Evolutionary conservation across 1,139 yeast species (phyloP).

Genomic region (Dujonia santamariae): DNA sequence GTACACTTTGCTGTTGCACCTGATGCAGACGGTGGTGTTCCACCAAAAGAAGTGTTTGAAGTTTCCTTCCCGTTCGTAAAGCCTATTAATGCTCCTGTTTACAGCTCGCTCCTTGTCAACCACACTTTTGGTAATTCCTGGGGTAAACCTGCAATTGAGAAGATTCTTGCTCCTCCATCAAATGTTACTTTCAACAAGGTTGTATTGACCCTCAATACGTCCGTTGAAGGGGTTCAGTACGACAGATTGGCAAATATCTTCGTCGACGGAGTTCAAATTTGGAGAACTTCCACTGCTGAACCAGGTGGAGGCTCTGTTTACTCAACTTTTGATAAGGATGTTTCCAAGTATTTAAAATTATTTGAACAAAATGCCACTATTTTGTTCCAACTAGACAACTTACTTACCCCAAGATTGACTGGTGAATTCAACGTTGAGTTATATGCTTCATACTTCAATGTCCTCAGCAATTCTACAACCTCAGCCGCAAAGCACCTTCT

Average conservation of each 20-base stretch:
- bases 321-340: conserved; percentile 58
- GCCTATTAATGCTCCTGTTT: conserved; percentile 21
- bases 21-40: neutral
- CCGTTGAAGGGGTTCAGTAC: conserved; percentile 66
- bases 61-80: conserved; percentile 31
- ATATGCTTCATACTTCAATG: conserved; percentile 49
- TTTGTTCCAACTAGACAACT: conserved; percentile 64
- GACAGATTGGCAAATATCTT: conserved; percentile 74
- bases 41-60: conserved; percentile 17
- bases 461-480: too few species aligned
- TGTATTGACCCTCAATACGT: conserved; percentile 54
- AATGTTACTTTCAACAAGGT: conserved; percentile 53
- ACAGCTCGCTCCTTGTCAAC: conserved; percentile 22
- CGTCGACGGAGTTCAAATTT: conserved; percentile 62
- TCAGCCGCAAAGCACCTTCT: too few species aligned
- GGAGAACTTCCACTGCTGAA: conserved; percentile 87
- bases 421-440: conserved; percentile 62
- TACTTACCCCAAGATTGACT: conserved; percentile 51
- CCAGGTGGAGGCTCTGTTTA: conserved; percentile 53
- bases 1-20: neutral
- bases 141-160: conserved; percentile 29
- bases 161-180: conserved; percentile 24
- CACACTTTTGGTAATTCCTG: conserved; percentile 38
- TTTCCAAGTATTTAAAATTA: conserved; percentile 52
- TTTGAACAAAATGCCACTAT: conserved; percentile 37